Conservation (phyloP, 768 basidiomycete genomes). For the Termitomyces sp. region DNA sequence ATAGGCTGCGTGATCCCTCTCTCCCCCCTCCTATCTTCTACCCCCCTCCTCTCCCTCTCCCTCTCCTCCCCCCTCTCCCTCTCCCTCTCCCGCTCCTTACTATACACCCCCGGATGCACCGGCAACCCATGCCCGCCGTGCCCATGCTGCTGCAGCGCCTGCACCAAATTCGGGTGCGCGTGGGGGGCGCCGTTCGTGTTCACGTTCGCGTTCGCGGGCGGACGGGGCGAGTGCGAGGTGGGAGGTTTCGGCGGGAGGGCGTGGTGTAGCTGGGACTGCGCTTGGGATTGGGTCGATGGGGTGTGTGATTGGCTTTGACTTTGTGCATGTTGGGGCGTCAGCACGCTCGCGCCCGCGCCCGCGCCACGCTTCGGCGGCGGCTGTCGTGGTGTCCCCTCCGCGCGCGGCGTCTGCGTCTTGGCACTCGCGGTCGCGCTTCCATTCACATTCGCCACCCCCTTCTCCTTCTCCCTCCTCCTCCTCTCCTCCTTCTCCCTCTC, state of each 20-base stretch:
- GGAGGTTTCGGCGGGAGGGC: slow-evolving; percentile 14
- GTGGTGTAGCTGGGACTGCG: slow-evolving; percentile 3
- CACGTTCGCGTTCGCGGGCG: background rate
- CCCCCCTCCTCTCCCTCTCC: slow-evolving; percentile 1
- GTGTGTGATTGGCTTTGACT: background rate
- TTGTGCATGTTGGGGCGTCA: background rate
- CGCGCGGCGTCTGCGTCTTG: slow-evolving; percentile 1
- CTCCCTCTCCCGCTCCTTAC: background rate
- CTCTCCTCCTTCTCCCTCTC: slow-evolving; percentile 45
- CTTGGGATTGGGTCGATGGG: background rate
- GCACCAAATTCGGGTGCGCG: slow-evolving; percentile 1
- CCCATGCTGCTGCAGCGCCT: background rate
- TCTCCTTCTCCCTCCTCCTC: slow-evolving; percentile 29
- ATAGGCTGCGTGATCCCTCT: slow-evolving; percentile 7
- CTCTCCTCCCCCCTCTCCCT: background rate
- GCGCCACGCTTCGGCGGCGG: no score
- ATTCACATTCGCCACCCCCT: slow-evolving; percentile 20
- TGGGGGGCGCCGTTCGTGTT: background rate
- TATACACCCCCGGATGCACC: slow-evolving; percentile 7
- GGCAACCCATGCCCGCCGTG: no score
- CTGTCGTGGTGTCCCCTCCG: background rate
- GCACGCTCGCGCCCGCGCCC: no score
- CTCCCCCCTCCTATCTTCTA: background rate
- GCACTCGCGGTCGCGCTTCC: no score
- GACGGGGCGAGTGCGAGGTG: background rate